Percentiles rank a stretch among this genome's conserved stretches.
phyloP scores from a whole-genome alignment of 2,329 filamentous ascomycete genomes.

The Ophiostoma novo-ulmi region DNA sequence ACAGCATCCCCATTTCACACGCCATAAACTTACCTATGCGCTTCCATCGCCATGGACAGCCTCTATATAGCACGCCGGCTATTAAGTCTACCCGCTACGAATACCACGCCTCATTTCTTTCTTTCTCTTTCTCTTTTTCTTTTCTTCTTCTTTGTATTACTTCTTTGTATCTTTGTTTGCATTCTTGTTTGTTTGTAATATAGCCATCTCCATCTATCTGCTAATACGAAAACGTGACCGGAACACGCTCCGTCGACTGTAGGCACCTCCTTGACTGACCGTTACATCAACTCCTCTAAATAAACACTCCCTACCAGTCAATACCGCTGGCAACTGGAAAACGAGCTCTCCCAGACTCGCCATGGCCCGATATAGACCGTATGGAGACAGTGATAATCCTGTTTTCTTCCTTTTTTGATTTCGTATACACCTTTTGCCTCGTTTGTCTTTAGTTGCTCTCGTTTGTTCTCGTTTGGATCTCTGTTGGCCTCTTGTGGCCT shows the following conservation, averaged over 20 bases:
- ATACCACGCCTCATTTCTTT: background rate
- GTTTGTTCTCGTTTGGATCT: background rate
- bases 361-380: background rate
- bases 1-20: background rate
- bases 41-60: conserved; percentile 12
- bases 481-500: background rate
- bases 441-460: background rate
- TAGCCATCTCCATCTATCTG: background rate
- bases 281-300: conserved; percentile 6
- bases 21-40: background rate
- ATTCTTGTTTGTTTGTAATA: no score
- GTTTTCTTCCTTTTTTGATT: background rate
- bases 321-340: background rate
- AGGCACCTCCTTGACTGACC: background rate
- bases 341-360: background rate
- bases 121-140: background rate
- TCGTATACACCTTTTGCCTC: background rate
- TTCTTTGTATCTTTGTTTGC: no score
- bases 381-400: conserved; percentile 1
- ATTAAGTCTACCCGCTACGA: background rate
- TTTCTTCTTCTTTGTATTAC: background rate
- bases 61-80: conserved; percentile 1
- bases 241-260: background rate
- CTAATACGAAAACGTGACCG: background rate
- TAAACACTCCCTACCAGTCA: background rate